Evolutionary conservation across 1,284 basidiomycete genomes (phyloP).

Genomic region (Afroboletus lepidellus): DNA sequence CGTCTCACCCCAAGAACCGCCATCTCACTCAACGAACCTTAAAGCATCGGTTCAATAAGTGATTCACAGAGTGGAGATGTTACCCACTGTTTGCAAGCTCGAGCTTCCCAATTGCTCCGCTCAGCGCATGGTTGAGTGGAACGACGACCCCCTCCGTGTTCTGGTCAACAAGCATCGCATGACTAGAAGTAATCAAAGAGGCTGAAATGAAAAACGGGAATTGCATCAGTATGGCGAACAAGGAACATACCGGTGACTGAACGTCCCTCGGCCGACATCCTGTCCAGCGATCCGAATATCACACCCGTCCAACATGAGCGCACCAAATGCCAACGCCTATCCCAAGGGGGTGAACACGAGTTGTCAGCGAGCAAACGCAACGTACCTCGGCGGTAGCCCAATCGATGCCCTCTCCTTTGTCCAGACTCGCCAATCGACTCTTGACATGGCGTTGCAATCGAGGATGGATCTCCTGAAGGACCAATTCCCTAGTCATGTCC

Average conservation of each 20-base stretch:
- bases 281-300: conserved; percentile 88
- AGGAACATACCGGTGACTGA: conserved; percentile 69
- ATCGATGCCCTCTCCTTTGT: conserved; percentile 71
- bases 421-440: conserved; percentile 69
- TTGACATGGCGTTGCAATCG: conserved; percentile 80
- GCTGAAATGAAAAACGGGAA: background rate
- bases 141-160: conserved; percentile 63
- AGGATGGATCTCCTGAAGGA: conserved; percentile 68
- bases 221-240: background rate
- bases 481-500: background rate
- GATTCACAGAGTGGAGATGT: background rate
- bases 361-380: background rate
- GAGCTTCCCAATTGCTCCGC: conserved; percentile 61
- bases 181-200: conserved; percentile 39
- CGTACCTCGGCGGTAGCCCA: conserved; percentile 85
- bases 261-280: conserved; percentile 87
- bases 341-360: background rate
- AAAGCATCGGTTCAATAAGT: background rate
- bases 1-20: conserved; percentile 75
- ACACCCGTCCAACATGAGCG: conserved; percentile 74
- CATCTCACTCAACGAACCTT: conserved; percentile 84
- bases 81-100: conserved; percentile 83
- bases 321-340: conserved; percentile 81
- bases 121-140: conserved; percentile 68
- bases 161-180: conserved; percentile 90